Base-by-base conservation (phyloP, 768 basidiomycete species). In the Pleurotus platypus region DNA sequence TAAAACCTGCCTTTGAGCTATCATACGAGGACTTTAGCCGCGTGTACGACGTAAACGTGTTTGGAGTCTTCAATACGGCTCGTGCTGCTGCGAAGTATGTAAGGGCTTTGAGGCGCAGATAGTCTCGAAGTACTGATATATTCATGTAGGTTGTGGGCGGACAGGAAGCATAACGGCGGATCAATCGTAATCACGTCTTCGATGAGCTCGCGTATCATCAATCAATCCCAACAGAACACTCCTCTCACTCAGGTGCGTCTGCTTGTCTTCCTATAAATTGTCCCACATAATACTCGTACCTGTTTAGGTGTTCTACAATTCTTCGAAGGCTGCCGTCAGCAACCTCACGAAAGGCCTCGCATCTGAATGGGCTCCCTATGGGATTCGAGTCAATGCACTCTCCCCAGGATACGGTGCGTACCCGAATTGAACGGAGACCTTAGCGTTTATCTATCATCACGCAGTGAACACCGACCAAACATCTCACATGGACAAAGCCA, bases 161-260 rank as follows among this genome's bases (percentile, higher is more conserved):
- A 75, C 0, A 56, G 63, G 16, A 64, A 75, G 1, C 54, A 62
- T 5, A 63, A 69, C 37, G 62, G 62, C 15, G 80, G 81, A 0
- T 84, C 85, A 0, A 87, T 87, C 58, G 82, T 87, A 39, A 79
- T 87, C 57, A 85, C 78, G 0, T 79, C 82, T 1, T 85, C 83
- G 4, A 88, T 87, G 84, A 82, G 81, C 59, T 85, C 84, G 1
- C 79, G 80, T 56, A 86, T 87, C 59, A 83, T 85, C 66, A 86
- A 87, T 59, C 77, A 80, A 61, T 61, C 72, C 2, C 68, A 61
- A 0, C 63, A 67, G 27, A 80, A 79, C 63, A 63, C 74, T 60
- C 71, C 84, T 3, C 67, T 85, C 46, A 79, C 77, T 9, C 85
- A 85, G 69, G 84, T 78, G 0, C 24, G 62, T 53, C 26, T 16